Conservation (phyloP, 345 rosid genomes). For the Erodium maritimum region DNA sequence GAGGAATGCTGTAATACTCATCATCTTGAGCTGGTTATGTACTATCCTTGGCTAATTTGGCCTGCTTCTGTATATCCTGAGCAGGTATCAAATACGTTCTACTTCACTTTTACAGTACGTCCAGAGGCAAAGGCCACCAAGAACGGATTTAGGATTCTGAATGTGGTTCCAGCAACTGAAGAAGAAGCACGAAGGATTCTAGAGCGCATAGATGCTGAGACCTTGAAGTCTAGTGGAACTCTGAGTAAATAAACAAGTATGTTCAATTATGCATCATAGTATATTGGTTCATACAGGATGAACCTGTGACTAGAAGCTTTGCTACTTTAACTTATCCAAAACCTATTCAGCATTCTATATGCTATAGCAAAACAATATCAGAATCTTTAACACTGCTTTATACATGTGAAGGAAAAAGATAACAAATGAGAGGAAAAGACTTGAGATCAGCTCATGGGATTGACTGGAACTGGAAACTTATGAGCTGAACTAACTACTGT, state of each 20-base stretch:
- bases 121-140: slow-evolving; percentile 51
- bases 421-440: slow-evolving; percentile 3
- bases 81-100: slow-evolving; percentile 70
- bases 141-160: slow-evolving; percentile 43
- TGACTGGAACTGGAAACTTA: slow-evolving; percentile 71
- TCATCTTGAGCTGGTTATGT: slow-evolving; percentile 1
- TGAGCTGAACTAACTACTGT: slow-evolving; percentile 75
- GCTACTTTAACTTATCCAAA: no score
- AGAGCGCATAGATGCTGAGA: slow-evolving; percentile 53
- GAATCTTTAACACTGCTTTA: neutral
- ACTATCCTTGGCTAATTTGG: neutral
- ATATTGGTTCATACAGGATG: no score
- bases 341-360: no score
- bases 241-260: neutral
- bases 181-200: slow-evolving; percentile 70
- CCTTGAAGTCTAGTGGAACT: slow-evolving; percentile 14
- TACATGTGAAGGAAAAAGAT: neutral
- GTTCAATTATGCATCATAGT: neutral
- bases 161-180: slow-evolving; percentile 77
- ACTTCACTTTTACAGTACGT: slow-evolving; percentile 67
- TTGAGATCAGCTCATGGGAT: slow-evolving; percentile 31
- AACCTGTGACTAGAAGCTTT: no score
- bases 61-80: slow-evolving; percentile 5
- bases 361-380: neutral
- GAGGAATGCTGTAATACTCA: neutral